phyloP scores from a whole-genome alignment of 495 filamentous ascomycete species.

The Lophiotrema nucula region DNA sequence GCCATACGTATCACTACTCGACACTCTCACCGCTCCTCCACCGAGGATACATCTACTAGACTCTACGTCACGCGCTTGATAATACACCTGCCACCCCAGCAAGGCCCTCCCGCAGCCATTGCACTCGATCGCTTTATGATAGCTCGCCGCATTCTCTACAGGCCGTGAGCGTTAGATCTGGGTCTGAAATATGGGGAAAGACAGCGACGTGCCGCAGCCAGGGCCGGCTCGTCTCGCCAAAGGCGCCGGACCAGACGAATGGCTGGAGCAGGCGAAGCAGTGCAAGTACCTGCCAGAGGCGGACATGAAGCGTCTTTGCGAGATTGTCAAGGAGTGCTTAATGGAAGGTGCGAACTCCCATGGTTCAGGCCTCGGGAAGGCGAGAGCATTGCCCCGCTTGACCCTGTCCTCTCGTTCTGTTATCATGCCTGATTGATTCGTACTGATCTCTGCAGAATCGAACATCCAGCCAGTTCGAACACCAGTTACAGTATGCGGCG shows the following conservation, averaged over 20 bases:
- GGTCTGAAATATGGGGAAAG: constrained; percentile 44
- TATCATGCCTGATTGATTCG: no score
- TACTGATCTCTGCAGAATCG: constrained; percentile 80
- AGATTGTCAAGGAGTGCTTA: constrained; percentile 95
- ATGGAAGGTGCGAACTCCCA: constrained; percentile 75
- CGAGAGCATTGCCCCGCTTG: background rate
- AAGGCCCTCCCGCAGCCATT: constrained; percentile 1
- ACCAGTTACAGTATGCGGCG: constrained; percentile 96
- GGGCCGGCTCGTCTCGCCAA: constrained; percentile 81
- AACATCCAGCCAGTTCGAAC: constrained; percentile 96
- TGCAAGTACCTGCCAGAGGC: constrained; percentile 94
- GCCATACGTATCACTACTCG: background rate
- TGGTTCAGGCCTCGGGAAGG: background rate
- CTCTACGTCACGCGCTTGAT: constrained; percentile 31
- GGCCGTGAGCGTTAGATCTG: no score
- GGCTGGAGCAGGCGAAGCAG: constrained; percentile 90
- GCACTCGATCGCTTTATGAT: background rate
- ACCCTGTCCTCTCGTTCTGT: background rate
- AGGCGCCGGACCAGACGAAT: constrained; percentile 88
- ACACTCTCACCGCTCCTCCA: background rate
- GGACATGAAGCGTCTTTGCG: constrained; percentile 97
- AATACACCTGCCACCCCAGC: constrained; percentile 26
- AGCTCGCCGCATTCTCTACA: background rate
- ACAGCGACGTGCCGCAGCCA: constrained; percentile 74
- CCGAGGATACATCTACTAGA: no score